These are phyloP conservation scores for Albophoma yamanashiensis DNA, from an alignment of 2,329 filamentous ascomycete species.

Conservation along the genomic window DNA sequence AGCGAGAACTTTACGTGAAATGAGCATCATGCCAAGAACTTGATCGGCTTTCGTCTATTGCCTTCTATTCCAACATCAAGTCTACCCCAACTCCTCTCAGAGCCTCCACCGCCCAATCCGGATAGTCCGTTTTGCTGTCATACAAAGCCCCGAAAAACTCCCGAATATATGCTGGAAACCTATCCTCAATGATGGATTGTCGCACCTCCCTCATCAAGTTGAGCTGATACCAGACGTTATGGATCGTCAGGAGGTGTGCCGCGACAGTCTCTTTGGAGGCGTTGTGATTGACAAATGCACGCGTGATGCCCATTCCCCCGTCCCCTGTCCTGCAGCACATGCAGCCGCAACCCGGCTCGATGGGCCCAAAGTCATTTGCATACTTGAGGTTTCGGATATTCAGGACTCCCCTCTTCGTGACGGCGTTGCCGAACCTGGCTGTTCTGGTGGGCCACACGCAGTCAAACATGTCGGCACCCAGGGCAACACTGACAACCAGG, in stretches of 20 bases:
- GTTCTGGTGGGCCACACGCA: slow-evolving; percentile 98
- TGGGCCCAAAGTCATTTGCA: slow-evolving; percentile 68
- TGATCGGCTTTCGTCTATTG: background rate
- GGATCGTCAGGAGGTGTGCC: slow-evolving; percentile 75
- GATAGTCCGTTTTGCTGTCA: slow-evolving; percentile 51
- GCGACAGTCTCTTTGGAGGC: slow-evolving; percentile 91
- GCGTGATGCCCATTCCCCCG: slow-evolving; percentile 70
- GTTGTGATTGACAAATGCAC: slow-evolving; percentile 86
- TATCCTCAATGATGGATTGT: slow-evolving; percentile 69
- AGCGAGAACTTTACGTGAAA: background rate
- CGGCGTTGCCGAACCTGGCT: slow-evolving; percentile 88
- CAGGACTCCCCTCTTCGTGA: slow-evolving; percentile 71
- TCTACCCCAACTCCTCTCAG: slow-evolving; percentile 72
- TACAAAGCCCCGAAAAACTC: slow-evolving; percentile 72
- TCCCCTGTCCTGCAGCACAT: slow-evolving; percentile 59
- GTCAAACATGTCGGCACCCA: slow-evolving; percentile 99
- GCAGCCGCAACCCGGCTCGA: slow-evolving; percentile 77
- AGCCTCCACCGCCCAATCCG: slow-evolving; percentile 75
- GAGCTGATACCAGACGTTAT: slow-evolving; percentile 91
- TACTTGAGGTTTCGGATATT: slow-evolving; percentile 73
- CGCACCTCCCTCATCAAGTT: slow-evolving; percentile 68
- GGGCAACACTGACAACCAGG: slow-evolving; percentile 80
- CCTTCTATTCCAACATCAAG: slow-evolving; percentile 13
- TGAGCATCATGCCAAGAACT: background rate
- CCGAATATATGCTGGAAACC: slow-evolving; percentile 67